These are phyloP conservation scores for Metarhizium humberi DNA, from an alignment of 2,329 filamentous ascomycete species.

Conservation along the genomic window DNA sequence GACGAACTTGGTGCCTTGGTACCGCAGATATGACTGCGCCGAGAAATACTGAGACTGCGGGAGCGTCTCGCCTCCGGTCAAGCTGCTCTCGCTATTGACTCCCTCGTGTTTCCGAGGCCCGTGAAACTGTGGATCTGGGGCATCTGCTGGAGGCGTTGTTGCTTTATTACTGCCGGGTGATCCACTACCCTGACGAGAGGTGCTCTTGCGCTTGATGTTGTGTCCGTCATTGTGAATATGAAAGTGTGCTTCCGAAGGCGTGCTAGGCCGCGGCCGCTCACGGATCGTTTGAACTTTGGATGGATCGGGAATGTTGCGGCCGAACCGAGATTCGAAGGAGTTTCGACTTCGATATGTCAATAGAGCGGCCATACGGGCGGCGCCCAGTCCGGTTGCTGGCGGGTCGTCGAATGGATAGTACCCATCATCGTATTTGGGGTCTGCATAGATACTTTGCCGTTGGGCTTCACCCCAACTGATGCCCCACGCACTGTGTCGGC, in stretches of 20 bases:
- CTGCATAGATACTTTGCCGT: slow-evolving; percentile 89
- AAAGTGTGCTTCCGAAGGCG: slow-evolving; percentile 64
- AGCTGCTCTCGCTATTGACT: slow-evolving; percentile 31
- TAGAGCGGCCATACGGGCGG: slow-evolving; percentile 92
- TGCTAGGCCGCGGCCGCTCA: slow-evolving; percentile 48
- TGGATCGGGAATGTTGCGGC: slow-evolving; percentile 82
- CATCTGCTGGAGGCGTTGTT: slow-evolving; percentile 15
- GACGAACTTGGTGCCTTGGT: slow-evolving; percentile 94
- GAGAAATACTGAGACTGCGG: slow-evolving; percentile 84
- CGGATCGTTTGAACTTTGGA: slow-evolving; percentile 77
- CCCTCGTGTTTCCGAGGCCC: slow-evolving; percentile 33
- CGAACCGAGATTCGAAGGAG: slow-evolving; percentile 93
- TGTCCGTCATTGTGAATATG: slow-evolving; percentile 79
- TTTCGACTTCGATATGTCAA: slow-evolving; percentile 94
- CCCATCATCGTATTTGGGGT: slow-evolving; percentile 96
- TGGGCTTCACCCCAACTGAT: slow-evolving; percentile 89
- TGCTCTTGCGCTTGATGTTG: slow-evolving; percentile 44
- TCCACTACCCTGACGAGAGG: slow-evolving; percentile 39
- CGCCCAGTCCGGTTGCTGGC: slow-evolving; percentile 76
- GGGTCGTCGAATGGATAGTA: slow-evolving; percentile 87
- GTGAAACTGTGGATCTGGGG: slow-evolving; percentile 57
- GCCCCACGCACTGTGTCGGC: slow-evolving; percentile 78
- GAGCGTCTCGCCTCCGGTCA: slow-evolving; percentile 41
- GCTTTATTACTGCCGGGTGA: slow-evolving; percentile 13
- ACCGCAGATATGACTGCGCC: slow-evolving; percentile 92